Conservation (phyloP, 2,329 filamentous ascomycete genomes). For the Aspergillus felis region DNA sequence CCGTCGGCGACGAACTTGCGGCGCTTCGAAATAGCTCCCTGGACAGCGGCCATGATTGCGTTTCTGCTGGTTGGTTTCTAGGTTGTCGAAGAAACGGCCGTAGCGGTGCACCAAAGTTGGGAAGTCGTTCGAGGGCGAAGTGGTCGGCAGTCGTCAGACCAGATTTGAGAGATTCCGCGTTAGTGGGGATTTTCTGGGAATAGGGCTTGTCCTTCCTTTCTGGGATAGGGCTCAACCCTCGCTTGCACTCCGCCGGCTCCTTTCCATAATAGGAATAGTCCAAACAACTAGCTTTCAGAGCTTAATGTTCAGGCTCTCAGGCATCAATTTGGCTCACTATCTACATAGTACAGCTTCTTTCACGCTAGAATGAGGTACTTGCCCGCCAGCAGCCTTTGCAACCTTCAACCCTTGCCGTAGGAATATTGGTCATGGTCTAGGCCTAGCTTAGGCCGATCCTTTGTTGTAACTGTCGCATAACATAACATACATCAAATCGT, state of each 20-base stretch:
- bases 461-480: neutral
- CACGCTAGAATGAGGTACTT: neutral
- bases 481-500: slow-evolving; percentile 1
- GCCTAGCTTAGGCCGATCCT: neutral
- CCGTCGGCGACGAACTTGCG: slow-evolving; percentile 87
- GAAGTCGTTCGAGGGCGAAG: slow-evolving; percentile 29
- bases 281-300: slow-evolving; percentile 4
- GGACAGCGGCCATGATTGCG: slow-evolving; percentile 48
- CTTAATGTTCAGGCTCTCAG: slow-evolving; percentile 5
- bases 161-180: slow-evolving; percentile 32
- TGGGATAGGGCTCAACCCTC: slow-evolving; percentile 40
- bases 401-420: neutral
- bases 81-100: slow-evolving; percentile 34
- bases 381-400: neutral
- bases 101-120: slow-evolving; percentile 24
- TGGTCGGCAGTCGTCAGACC: slow-evolving; percentile 24
- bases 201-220: slow-evolving; percentile 32
- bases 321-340: slow-evolving; percentile 1
- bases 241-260: slow-evolving; percentile 26
- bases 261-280: slow-evolving; percentile 18
- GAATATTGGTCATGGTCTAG: neutral
- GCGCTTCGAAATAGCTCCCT: slow-evolving; percentile 51
- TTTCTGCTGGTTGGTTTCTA: slow-evolving; percentile 28
- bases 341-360: neutral
- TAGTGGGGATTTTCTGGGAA: slow-evolving; percentile 38